Conservation (phyloP, 2,329 filamentous ascomycete genomes). For the Pseudomassariella vexata region DNA sequence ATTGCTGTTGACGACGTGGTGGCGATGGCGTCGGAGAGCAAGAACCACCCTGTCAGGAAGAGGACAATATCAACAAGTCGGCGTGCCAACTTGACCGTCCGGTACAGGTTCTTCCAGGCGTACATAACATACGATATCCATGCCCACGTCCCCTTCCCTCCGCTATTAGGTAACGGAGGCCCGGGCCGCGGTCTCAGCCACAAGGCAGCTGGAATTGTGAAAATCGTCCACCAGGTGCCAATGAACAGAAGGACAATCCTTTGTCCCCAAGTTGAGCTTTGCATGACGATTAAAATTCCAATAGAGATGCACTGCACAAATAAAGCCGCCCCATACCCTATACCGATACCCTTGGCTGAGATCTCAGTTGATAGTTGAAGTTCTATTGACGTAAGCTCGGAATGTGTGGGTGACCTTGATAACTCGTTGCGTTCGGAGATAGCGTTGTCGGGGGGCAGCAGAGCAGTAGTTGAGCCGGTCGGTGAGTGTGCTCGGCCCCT, state of each 20-base stretch:
- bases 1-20: slow-evolving; percentile 93
- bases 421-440: slow-evolving; percentile 24
- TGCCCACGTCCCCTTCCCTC: slow-evolving; percentile 32
- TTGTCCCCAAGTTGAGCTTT: slow-evolving; percentile 78
- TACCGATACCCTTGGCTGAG: slow-evolving; percentile 87
- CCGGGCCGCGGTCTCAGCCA: slow-evolving; percentile 88
- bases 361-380: slow-evolving; percentile 83
- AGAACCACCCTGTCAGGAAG: slow-evolving; percentile 86
- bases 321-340: slow-evolving; percentile 84
- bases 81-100: slow-evolving; percentile 70
- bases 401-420: slow-evolving; percentile 33
- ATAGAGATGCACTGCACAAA: slow-evolving; percentile 80
- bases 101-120: slow-evolving; percentile 81
- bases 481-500: slow-evolving; percentile 19
- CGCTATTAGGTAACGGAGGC: slow-evolving; percentile 59
- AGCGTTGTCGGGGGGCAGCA: slow-evolving; percentile 32
- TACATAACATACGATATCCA: slow-evolving; percentile 71
- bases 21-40: slow-evolving; percentile 88
- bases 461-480: slow-evolving; percentile 38
- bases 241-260: slow-evolving; percentile 82
- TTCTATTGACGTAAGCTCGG: slow-evolving; percentile 56
- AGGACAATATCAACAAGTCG: slow-evolving; percentile 67
- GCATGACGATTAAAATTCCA: slow-evolving; percentile 64
- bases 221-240: slow-evolving; percentile 87
- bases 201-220: slow-evolving; percentile 80